Evolutionary conservation across 2,329 filamentous ascomycete species (phyloP), one percentile per base, ranked within the genome.

Genomic region (Xylariaceae sp.): DNA sequence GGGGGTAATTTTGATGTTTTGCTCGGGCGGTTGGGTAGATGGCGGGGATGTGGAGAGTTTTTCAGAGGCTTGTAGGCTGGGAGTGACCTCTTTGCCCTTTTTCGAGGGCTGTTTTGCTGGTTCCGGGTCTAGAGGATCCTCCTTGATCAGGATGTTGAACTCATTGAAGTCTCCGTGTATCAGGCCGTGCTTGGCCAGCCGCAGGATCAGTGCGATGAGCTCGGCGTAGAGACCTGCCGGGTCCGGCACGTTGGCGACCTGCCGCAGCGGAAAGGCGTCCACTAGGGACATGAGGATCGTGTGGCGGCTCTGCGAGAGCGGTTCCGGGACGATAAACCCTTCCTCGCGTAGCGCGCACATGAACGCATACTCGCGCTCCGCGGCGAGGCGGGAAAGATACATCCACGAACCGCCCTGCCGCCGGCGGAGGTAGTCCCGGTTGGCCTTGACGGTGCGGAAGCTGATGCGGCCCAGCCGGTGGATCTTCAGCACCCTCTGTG

Each of bases 141-240:
- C 93, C 69, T 94, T 91, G 70, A 99, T 86, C 27, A 99, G 78
- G 60, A 99, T 93, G 72, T 99, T 99, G 81, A 99, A 99, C 73
- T 99, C 95, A 77, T 99, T 99, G 77, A 95, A 99, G 71, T 99
- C 94, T 58, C 94, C 94, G 70, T 99, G 94, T 57, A 99, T 99
- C 41, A 99, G 77, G 6, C 94, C 94, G 63, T 92, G 86, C 57
- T 85, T 85, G 5, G 94, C 93, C 33, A 99, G 80, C 23, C 86
- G 83, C 36, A 99, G 77, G 50, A 99, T 91, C 64, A 97, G 83
- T 35, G 85, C 81, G 67, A 99, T 95, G 27, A 99, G 78, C 56
- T 97, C 91, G n/a, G 86, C 87, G 70, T 99, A 99, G 5, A 99
- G 80, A n/a, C 76, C 76, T 2, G 91, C 89, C 0, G 93, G 91